A percentile compares a stretch with the other conserved stretches of the same genome.
Conservation (phyloP, 2,329 filamentous ascomycete species). For the Aspergillus versicolor region DNA sequence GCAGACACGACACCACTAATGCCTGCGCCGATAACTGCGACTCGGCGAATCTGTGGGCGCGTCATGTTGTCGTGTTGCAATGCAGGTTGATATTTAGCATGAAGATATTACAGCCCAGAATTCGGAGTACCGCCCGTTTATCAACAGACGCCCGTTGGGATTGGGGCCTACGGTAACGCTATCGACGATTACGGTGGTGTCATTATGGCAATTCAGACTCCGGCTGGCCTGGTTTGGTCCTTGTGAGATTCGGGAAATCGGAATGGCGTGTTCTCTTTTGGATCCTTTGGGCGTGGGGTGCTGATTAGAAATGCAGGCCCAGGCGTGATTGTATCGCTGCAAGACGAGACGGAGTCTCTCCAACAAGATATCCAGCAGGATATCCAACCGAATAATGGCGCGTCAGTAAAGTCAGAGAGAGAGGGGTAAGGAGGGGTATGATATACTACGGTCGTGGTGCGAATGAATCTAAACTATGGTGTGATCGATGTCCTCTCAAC, state of each 20-base stretch:
- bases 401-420: not conserved
- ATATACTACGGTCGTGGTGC: constrained; percentile 14
- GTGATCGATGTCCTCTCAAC: constrained; percentile 23
- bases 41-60: constrained; percentile 20
- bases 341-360: constrained; percentile 22
- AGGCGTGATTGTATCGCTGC: constrained; percentile 18
- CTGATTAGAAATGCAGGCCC: constrained; percentile 8
- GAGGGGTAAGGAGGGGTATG: constrained; percentile 9
- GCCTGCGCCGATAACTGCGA: constrained; percentile 54
- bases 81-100: too few species aligned
- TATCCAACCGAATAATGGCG: constrained; percentile 4
- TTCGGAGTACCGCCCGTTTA: not conserved
- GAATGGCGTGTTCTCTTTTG: not conserved
- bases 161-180: not conserved
- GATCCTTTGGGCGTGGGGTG: not conserved
- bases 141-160: not conserved
- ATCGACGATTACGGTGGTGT: not conserved
- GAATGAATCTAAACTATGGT: constrained; percentile 31
- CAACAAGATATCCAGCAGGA: not conserved
- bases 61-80: constrained; percentile 18
- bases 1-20: constrained; percentile 51
- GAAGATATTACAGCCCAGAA: too few species aligned
- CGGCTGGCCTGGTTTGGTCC: not conserved
- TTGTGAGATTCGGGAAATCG: not conserved
- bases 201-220: not conserved